These are phyloP conservation scores for Talaromyces sp. DNA, from an alignment of 2,329 filamentous ascomycete genomes.

Conservation along the genomic window DNA sequence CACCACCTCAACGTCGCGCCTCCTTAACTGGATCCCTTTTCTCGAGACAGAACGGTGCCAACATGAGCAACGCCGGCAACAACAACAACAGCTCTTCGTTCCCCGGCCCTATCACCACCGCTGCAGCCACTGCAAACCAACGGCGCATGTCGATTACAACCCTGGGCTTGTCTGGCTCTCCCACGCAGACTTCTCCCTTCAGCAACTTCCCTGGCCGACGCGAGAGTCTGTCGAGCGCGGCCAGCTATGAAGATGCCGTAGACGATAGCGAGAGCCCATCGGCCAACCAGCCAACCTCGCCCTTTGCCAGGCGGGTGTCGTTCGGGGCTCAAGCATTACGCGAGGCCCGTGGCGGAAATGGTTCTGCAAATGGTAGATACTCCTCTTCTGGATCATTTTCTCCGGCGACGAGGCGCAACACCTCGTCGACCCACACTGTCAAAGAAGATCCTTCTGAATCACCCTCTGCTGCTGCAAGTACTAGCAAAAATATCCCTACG, in stretches of 20 bases:
- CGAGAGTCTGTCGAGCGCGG: constrained; percentile 63
- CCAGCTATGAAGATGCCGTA: constrained; percentile 37
- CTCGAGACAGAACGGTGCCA: constrained; percentile 23
- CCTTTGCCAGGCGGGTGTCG: constrained; percentile 73
- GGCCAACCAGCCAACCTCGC: constrained; percentile 59
- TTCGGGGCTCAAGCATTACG: constrained; percentile 78
- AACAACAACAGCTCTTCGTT: constrained; percentile 15
- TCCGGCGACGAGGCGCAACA: constrained; percentile 20
- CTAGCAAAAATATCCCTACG: constrained; percentile 26
- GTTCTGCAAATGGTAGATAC: constrained; percentile 54
- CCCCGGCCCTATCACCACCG: constrained; percentile 47
- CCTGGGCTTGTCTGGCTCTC: constrained; percentile 68
- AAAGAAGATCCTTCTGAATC: constrained; percentile 17
- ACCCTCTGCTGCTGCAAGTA: constrained; percentile 38
- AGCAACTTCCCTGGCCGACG: constrained; percentile 53
- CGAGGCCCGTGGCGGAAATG: constrained; percentile 63
- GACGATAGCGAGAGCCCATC: constrained; percentile 65
- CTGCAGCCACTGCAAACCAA: constrained; percentile 46
- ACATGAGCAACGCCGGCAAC: constrained; percentile 8
- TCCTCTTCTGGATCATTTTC: constrained; percentile 35
- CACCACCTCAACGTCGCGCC: constrained; percentile 39
- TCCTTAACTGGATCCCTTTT: constrained; percentile 42
- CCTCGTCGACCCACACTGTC: constrained; percentile 20
- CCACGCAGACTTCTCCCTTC: constrained; percentile 50
- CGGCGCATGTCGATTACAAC: constrained; percentile 71